Conservation (phyloP, 2,329 filamentous ascomycete genomes). For the Torrubiella hemipterigena region DNA sequence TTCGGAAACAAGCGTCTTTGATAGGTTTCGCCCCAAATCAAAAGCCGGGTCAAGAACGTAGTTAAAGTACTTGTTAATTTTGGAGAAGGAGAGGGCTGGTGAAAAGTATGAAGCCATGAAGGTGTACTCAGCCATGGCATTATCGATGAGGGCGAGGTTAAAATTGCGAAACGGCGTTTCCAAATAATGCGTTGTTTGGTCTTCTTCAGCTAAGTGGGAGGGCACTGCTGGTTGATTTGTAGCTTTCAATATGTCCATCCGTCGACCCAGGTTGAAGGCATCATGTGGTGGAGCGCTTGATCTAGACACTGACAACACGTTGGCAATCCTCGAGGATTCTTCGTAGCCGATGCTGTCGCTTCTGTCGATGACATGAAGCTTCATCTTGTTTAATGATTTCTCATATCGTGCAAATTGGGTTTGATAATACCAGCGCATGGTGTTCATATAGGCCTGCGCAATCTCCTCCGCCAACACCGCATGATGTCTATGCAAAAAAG, state of each 20-base stretch:
- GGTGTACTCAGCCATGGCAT: conserved; percentile 87
- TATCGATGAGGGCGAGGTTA: conserved; percentile 87
- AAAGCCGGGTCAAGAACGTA: conserved; percentile 89
- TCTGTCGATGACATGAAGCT: conserved; percentile 70
- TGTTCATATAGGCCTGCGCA: conserved; percentile 87
- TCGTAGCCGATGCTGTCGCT: conserved; percentile 76
- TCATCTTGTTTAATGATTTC: conserved; percentile 71
- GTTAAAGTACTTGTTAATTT: conserved; percentile 71
- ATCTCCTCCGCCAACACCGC: conserved; percentile 80
- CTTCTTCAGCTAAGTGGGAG: conserved; percentile 85
- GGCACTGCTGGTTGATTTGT: conserved; percentile 65
- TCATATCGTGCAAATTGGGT: conserved; percentile 86
- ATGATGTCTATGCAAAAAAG: conserved; percentile 75
- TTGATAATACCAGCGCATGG: conserved; percentile 96
- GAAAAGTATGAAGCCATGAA: conserved; percentile 88
- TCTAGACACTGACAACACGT: conserved; percentile 36
- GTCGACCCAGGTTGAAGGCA: conserved; percentile 77
- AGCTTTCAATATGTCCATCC: conserved; percentile 69
- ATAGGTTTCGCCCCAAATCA: conserved; percentile 64
- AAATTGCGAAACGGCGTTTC: conserved; percentile 90
- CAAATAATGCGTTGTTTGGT: conserved; percentile 72
- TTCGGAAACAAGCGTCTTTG: conserved; percentile 62
- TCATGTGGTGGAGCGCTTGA: conserved; percentile 56
- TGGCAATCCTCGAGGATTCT: conserved; percentile 46
- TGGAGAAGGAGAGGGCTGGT: conserved; percentile 59